phyloP scores from a whole-genome alignment of 1,284 basidiomycete genomes.

The Malassezia psittaci region DNA sequence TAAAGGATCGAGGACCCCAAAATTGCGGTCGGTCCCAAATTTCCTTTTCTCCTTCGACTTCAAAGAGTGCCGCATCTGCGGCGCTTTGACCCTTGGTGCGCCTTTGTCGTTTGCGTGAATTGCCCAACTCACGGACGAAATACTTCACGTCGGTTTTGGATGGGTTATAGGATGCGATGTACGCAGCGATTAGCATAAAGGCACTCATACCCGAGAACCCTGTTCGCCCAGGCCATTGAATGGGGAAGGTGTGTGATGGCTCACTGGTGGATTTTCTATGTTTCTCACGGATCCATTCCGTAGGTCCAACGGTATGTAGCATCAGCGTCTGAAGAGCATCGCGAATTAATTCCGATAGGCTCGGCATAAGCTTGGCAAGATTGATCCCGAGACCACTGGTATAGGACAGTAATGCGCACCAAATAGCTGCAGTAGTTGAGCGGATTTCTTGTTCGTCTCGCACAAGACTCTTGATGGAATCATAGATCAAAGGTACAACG shows the following conservation, averaged over 20 bases:
- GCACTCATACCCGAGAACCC: conserved; percentile 48
- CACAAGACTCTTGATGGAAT: conserved; percentile 26
- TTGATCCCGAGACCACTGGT: conserved; percentile 12
- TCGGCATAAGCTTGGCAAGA: conserved; percentile 22
- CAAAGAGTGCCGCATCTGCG: conserved; percentile 19
- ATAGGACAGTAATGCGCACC: conserved; percentile 31
- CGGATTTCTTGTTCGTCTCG: conserved; percentile 32
- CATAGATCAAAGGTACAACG: conserved; percentile 31
- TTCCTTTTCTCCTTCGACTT: conserved; percentile 49
- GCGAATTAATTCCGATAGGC: conserved; percentile 21
- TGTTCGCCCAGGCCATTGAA: conserved; percentile 5
- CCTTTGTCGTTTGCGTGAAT: conserved; percentile 19
- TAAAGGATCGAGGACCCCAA: conserved; percentile 68
- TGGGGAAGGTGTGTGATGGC: not conserved
- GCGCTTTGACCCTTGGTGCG: conserved; percentile 8
- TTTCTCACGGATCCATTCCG: conserved; percentile 26
- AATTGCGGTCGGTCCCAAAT: conserved; percentile 61
- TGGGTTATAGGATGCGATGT: conserved; percentile 77
- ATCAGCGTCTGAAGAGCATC: conserved; percentile 33
- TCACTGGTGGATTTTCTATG: not conserved
- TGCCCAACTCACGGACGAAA: conserved; percentile 32
- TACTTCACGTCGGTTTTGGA: conserved; percentile 60
- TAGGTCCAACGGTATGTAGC: conserved; percentile 25
- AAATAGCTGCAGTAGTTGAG: conserved; percentile 25
- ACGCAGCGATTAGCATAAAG: conserved; percentile 70